Percentiles rank a stretch among this genome's conserved stretches.
phyloP scores from a whole-genome alignment of 352 stramenopile species.

The Thalassiosira livingstoniorum region DNA sequence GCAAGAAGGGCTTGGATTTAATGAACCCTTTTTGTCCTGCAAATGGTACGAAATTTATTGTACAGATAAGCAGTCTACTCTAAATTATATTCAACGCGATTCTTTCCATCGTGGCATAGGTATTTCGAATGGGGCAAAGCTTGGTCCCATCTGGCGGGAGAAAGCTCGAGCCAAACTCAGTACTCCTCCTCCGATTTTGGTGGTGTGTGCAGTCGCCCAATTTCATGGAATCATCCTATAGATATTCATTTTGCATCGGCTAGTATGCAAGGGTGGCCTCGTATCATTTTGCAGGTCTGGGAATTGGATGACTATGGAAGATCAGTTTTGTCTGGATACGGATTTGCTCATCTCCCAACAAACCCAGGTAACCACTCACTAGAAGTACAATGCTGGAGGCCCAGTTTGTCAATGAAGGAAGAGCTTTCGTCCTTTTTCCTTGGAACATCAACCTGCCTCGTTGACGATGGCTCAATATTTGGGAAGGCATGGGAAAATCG shows the following conservation, averaged over 20 bases:
- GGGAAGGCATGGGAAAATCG: conserved; percentile 75
- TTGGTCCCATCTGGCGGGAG: conserved; percentile 75
- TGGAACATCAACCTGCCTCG: conserved; percentile 60
- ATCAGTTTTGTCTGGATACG: conserved; percentile 70
- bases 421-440: conserved; percentile 73
- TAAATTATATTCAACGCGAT: too few species aligned
- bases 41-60: conserved; percentile 73
- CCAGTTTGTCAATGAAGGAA: conserved; percentile 62
- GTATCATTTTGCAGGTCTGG: conserved; percentile 75
- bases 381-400: conserved; percentile 66
- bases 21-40: conserved; percentile 48
- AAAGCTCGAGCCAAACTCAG: conserved; percentile 70
- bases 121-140: conserved; percentile 71
- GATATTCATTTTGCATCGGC: conserved; percentile 77
- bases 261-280: conserved; percentile 73
- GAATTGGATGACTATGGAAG: conserved; percentile 74
- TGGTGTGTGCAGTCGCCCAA: conserved; percentile 23
- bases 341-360: conserved; percentile 75
- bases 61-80: too few species aligned
- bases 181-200: conserved; percentile 49
- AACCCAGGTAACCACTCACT: conserved; percentile 71
- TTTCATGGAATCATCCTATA: conserved; percentile 77
- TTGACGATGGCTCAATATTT: conserved; percentile 69
- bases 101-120: conserved; percentile 9
- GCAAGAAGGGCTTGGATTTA: conserved; percentile 57